A percentile compares a stretch with the other conserved stretches of the same genome.
Evolutionary conservation across 495 filamentous ascomycete genomes (phyloP).

Genomic region (Penicillium diatomitis): DNA sequence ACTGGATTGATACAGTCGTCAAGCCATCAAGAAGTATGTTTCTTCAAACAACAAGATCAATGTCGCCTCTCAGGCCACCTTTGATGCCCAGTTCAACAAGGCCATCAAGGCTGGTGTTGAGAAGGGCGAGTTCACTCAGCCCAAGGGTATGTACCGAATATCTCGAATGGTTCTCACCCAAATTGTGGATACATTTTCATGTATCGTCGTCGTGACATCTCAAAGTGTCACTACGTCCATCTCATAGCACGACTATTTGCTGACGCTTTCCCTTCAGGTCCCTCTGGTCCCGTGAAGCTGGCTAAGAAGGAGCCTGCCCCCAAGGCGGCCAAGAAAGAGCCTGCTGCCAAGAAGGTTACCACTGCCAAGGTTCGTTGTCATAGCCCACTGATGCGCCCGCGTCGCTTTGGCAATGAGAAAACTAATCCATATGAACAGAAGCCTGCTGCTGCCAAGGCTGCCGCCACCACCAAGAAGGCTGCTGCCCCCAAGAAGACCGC

Average conservation of each 20-base stretch:
- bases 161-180: neutral
- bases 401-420: neutral
- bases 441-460: constrained; percentile 3
- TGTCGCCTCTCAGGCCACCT: constrained; percentile 57
- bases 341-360: constrained; percentile 2
- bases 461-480: constrained; percentile 12
- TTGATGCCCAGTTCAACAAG: constrained; percentile 89
- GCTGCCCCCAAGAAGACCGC: constrained; percentile 31
- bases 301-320: constrained; percentile 64
- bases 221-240: neutral
- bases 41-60: constrained; percentile 85
- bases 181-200: neutral
- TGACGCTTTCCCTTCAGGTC: constrained; percentile 49
- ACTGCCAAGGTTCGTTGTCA: constrained; percentile 9
- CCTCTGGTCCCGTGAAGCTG: constrained; percentile 93
- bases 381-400: neutral
- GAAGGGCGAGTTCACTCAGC: constrained; percentile 80
- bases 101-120: constrained; percentile 84
- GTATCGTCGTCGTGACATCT: neutral
- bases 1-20: constrained; percentile 52
- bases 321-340: constrained; percentile 38
- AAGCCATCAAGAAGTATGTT: constrained; percentile 97
- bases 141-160: constrained; percentile 68
- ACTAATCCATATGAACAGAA: neutral
- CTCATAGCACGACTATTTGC: constrained; percentile 13